Base-by-base conservation (phyloP, 177 flowering plant species). In the Telopea speciosissima region DNA sequence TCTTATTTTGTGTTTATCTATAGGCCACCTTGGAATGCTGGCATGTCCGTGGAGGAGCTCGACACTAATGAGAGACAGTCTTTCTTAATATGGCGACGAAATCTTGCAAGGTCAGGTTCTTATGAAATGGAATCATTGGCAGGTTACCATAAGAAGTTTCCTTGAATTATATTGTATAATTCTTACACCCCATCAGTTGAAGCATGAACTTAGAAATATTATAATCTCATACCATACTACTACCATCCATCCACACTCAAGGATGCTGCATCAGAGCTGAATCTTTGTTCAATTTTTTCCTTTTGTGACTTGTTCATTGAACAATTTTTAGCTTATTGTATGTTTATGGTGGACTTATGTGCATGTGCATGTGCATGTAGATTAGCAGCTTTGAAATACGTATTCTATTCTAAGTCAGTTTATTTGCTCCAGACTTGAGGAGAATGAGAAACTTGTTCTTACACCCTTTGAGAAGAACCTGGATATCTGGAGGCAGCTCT, bases 381-480 rank as follows among this genome's bases (percentile, higher is more conserved):
- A 2, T 49, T 49, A 16, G 40, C 60, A 40, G 70, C 40, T 64
- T 31, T 49, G 40, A 42, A 22, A 5, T 56, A 42, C 24, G 8
- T 49, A n/a, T 69, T 31, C 62, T 62, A 17, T 63, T 62, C 33
- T 58, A 23, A 71, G 31, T 25, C 16, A 8, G 1, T 52, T 68
- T 33, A 8, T 73, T 70, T 72, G 61, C 19, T 79, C 67, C 84
- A 94, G 98, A 28, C 92, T 95, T 54, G 99, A 95, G 81, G 96
- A 89, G 80, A 95, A 95, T 80, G 96, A 95, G 75, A 92, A 86
- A 59, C 97, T 95, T 75, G 96, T 95, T 69, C 90, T 92, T 33
- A 95, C 99, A 65, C 97, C 99, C 56, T 95, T 95, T 81, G 99
- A 95, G 82, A 95, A 95, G 84, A 95, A 95, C 67, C 74, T 95